Percentiles rank a stretch among this genome's conserved stretches.
phyloP scores from a whole-genome alignment of 768 basidiomycete genomes.

The Tremella fuciformis region DNA sequence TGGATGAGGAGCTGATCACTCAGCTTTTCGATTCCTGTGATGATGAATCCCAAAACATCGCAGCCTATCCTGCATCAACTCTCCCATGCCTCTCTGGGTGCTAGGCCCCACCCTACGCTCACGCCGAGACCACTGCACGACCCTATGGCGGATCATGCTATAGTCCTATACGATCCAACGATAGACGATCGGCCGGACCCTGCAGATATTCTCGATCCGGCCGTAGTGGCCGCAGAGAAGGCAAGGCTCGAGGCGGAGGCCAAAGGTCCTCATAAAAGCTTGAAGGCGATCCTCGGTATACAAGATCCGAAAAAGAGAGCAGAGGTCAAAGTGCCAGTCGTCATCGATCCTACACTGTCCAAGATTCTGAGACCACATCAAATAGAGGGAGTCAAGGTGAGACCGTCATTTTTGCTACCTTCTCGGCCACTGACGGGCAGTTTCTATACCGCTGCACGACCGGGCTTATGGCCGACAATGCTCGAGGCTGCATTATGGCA shows the following conservation, averaged over 20 bases:
- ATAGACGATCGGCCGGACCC: constrained; percentile 64
- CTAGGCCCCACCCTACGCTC: constrained; percentile 72
- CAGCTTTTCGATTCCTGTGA: constrained; percentile 76
- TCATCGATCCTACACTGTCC: constrained; percentile 82
- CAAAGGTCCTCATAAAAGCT: constrained; percentile 88
- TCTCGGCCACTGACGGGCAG: constrained; percentile 55
- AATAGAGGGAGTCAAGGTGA: constrained; percentile 92
- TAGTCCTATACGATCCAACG: constrained; percentile 94
- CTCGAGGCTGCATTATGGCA: constrained; percentile 91
- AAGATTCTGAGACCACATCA: constrained; percentile 96
- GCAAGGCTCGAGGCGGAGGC: constrained; percentile 62
- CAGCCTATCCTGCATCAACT: constrained; percentile 55
- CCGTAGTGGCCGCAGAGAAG: constrained; percentile 54
- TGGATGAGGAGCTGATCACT: constrained; percentile 53
- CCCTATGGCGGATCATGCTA: constrained; percentile 96
- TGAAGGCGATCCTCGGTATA: constrained; percentile 59
- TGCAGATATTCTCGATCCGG: constrained; percentile 58
- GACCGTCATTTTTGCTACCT: constrained; percentile 16
- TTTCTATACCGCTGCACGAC: constrained; percentile 94
- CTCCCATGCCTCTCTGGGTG: constrained; percentile 75
- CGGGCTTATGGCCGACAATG: constrained; percentile 85
- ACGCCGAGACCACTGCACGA: constrained; percentile 91
- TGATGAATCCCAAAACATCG: constrained; percentile 35
- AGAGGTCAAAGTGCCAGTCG: constrained; percentile 82
- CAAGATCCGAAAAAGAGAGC: constrained; percentile 58